A percentile compares a stretch with the other conserved stretches of the same genome.
These are phyloP conservation scores for Aspergillus diversus DNA, from an alignment of 495 filamentous ascomycete genomes.

Conservation along the genomic window DNA sequence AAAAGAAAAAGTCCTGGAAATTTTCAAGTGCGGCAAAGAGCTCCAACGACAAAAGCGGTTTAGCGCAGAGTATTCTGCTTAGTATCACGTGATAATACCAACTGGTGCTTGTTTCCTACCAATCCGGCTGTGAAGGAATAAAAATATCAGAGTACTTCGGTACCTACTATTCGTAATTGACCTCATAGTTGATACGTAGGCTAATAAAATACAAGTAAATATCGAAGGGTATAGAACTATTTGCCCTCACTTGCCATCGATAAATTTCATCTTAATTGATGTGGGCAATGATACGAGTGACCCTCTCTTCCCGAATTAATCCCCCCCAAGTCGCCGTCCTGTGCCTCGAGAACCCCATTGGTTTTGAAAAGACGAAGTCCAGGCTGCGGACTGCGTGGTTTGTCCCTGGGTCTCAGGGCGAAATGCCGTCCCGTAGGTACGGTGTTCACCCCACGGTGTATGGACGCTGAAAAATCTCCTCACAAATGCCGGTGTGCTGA, in stretches of 20 bases:
- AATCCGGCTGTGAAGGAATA: no score
- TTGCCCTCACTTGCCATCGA: not conserved
- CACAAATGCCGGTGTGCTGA: slow-evolving; percentile 70
- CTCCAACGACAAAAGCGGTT: slow-evolving; percentile 24
- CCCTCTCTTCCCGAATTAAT: slow-evolving; percentile 19
- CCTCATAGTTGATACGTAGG: not conserved
- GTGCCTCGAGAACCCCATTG: slow-evolving; percentile 68
- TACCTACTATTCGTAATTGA: not conserved
- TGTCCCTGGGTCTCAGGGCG: slow-evolving; percentile 30
- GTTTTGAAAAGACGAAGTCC: slow-evolving; percentile 40
- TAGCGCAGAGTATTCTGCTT: slow-evolving; percentile 21
- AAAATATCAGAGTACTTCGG: no score
- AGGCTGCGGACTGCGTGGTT: slow-evolving; percentile 35
- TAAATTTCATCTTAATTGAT: not conserved
- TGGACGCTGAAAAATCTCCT: slow-evolving; percentile 60
- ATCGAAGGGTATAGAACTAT: not conserved
- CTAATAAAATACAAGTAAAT: not conserved
- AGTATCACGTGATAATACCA: slow-evolving; percentile 17
- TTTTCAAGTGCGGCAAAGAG: slow-evolving; percentile 32
- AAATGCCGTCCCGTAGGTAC: slow-evolving; percentile 65
- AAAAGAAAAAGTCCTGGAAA: slow-evolving; percentile 30
- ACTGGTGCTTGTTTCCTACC: not conserved
- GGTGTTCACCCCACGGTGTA: slow-evolving; percentile 29
- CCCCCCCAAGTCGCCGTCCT: slow-evolving; percentile 68
- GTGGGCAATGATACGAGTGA: not conserved